phyloP scores from a whole-genome alignment of 139 green algal genomes.

The Asterochloris erici region DNA sequence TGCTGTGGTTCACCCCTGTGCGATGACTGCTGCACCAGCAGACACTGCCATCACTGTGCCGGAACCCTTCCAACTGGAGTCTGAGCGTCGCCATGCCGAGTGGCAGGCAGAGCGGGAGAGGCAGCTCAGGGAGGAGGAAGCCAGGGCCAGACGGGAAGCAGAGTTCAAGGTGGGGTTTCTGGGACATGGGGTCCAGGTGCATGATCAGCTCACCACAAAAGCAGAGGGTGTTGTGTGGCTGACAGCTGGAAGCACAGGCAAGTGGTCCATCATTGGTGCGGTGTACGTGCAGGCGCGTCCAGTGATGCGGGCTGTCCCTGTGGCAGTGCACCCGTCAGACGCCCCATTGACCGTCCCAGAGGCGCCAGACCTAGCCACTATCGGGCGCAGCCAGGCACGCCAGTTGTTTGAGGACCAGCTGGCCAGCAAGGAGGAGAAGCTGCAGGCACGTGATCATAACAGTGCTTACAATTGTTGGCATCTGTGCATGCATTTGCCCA shows the following conservation, averaged over 20 bases:
- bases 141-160: constrained; percentile 27
- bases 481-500: neutral
- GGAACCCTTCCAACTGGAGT: constrained; percentile 1
- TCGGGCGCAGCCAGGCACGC: neutral
- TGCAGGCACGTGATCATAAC: neutral
- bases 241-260: too few species aligned
- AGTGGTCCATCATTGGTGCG: too few species aligned
- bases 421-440: neutral
- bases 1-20: too few species aligned
- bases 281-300: neutral
- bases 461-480: neutral
- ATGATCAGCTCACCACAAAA: too few species aligned
- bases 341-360: constrained; percentile 12
- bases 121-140: constrained; percentile 39
- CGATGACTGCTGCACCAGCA: too few species aligned
- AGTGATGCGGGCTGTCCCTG: neutral
- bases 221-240: too few species aligned
- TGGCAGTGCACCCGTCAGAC: constrained; percentile 12
- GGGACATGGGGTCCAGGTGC: too few species aligned
- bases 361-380: neutral
- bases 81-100: neutral
- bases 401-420: constrained; percentile 9
- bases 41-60: too few species aligned
- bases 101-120: constrained; percentile 11
- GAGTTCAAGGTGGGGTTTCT: constrained; percentile 50